phyloP scores from a whole-genome alignment of 192 early-diverging fungal genomes.

The Phycomyces blakesleeanus region DNA sequence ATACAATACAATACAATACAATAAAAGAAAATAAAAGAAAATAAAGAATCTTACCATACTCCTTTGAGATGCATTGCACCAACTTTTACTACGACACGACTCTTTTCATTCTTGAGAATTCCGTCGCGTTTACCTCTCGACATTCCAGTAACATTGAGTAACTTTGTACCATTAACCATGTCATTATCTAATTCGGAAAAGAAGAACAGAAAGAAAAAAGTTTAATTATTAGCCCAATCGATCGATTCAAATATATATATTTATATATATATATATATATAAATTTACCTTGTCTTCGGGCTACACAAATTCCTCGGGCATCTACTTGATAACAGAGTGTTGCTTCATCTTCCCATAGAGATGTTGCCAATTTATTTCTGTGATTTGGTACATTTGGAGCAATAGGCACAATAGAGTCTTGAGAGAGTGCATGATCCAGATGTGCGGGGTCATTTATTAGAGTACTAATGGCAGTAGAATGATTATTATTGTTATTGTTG shows the following conservation, averaged over 20 bases:
- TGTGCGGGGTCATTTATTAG: background rate
- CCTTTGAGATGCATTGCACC: slow-evolving; percentile 71
- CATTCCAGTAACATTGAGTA: slow-evolving; percentile 67
- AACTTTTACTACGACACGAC: slow-evolving; percentile 61
- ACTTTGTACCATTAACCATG: slow-evolving; percentile 69
- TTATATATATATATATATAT: too few species aligned
- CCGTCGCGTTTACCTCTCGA: slow-evolving; percentile 68
- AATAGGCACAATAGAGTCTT: background rate
- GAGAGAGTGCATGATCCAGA: background rate
- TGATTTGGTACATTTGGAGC: slow-evolving; percentile 1
- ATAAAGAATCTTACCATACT: slow-evolving; percentile 56
- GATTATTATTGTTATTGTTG: too few species aligned
- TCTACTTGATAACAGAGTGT: slow-evolving; percentile 67
- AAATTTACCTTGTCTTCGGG: slow-evolving; percentile 47
- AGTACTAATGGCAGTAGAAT: background rate
- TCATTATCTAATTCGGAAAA: slow-evolving; percentile 67
- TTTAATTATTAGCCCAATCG: background rate
- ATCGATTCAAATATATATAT: background rate
- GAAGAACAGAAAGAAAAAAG: background rate
- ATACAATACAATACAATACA: too few species aligned
- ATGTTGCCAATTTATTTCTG: slow-evolving; percentile 41
- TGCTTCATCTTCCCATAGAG: slow-evolving; percentile 66
- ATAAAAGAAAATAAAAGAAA: too few species aligned
- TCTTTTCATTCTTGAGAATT: slow-evolving; percentile 68
- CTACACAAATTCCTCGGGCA: slow-evolving; percentile 57